These are phyloP conservation scores for Hibiscus syriacus DNA, from an alignment of 345 rosid genomes.

Conservation along the genomic window DNA sequence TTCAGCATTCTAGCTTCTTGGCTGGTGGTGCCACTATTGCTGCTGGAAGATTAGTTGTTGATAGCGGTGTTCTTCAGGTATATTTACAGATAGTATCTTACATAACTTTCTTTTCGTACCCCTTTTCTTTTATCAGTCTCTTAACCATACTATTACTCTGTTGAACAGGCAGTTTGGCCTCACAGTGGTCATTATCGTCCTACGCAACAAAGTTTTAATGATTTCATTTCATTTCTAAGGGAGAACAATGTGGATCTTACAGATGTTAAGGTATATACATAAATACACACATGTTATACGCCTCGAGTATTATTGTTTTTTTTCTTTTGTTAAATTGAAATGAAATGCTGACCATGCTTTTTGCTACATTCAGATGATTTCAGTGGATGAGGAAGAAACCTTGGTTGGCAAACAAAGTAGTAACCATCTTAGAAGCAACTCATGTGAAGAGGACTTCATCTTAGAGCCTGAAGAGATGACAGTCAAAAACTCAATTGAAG, in stretches of 20 bases:
- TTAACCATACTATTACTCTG: constrained; percentile 10
- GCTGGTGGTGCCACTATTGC: constrained; percentile 66
- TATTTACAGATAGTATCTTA: neutral
- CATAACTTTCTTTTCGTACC: neutral
- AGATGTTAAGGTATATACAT: constrained; percentile 59
- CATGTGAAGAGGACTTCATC: constrained; percentile 50
- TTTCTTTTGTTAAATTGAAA: neutral
- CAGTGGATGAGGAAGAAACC: constrained; percentile 54
- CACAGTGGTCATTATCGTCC: constrained; percentile 98
- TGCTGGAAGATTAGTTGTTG: constrained; percentile 51
- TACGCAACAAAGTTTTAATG: constrained; percentile 70
- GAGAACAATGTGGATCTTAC: constrained; percentile 75
- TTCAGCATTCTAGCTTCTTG: constrained; percentile 73
- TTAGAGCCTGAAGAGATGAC: constrained; percentile 27
- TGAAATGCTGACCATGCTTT: constrained; percentile 9
- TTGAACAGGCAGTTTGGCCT: constrained; percentile 83
- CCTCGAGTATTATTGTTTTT: neutral
- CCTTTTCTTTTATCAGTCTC: neutral
- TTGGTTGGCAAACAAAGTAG: constrained; percentile 30
- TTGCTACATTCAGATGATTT: constrained; percentile 46
- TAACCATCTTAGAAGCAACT: constrained; percentile 44
- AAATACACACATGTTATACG: neutral
- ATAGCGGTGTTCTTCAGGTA: constrained; percentile 52
- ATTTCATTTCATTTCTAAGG: constrained; percentile 55
- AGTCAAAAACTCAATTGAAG: constrained; percentile 18